Conservation (phyloP, 2,329 filamentous ascomycete genomes). For the Beauveria bassiana region DNA sequence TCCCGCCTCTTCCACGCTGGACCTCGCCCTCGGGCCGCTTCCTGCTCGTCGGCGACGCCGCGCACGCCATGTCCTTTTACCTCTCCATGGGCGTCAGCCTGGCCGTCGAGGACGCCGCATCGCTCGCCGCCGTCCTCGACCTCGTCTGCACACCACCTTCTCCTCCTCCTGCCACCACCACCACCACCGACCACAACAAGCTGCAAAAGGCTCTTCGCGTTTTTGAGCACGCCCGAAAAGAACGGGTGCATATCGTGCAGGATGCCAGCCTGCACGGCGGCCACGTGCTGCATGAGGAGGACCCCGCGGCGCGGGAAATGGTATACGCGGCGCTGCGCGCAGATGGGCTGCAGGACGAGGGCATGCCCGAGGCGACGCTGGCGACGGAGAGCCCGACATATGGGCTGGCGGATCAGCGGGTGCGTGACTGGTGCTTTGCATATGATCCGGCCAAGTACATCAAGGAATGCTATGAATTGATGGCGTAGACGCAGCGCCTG, state of each 20-base stretch:
- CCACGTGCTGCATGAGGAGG: slow-evolving; percentile 11
- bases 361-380: not conserved
- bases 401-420: slow-evolving; percentile 3
- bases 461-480: not conserved
- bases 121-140: slow-evolving; percentile 12
- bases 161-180: not conserved
- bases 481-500: not conserved
- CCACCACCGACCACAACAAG: not conserved
- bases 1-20: slow-evolving; percentile 14
- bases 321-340: slow-evolving; percentile 12
- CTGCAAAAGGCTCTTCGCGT: slow-evolving; percentile 4
- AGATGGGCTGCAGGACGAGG: not conserved
- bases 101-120: slow-evolving; percentile 16
- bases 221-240: slow-evolving; percentile 12
- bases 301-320: not conserved
- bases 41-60: slow-evolving; percentile 14
- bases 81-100: slow-evolving; percentile 17
- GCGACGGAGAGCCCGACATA: not conserved
- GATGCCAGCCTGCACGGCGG: slow-evolving; percentile 14
- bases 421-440: slow-evolving; percentile 9
- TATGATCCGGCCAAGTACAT: not conserved
- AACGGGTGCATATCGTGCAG: slow-evolving; percentile 13
- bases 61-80: slow-evolving; percentile 17
- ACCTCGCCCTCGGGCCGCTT: slow-evolving; percentile 13
- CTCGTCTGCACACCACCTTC: not conserved